Conservation (phyloP, 805 yeast species). For the Wickerhamiella domercqiae region DNA sequence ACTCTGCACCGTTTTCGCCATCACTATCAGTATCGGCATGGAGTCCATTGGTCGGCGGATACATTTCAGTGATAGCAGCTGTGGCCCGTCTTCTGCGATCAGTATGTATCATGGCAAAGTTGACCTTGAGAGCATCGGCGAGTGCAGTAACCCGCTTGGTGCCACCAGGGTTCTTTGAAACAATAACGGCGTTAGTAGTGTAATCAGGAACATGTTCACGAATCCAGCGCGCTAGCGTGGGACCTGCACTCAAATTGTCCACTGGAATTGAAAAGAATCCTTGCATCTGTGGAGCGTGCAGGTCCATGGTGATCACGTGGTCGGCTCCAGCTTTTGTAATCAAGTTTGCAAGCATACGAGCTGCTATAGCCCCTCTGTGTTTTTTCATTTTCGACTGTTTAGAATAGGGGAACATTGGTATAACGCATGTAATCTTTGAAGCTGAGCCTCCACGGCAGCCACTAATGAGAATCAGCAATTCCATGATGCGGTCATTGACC, state of each 20-base stretch:
- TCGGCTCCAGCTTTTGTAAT: slow-evolving; percentile 98
- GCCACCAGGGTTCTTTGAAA: slow-evolving; percentile 98
- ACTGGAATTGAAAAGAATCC: slow-evolving; percentile 97
- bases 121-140: slow-evolving; percentile 91
- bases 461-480: slow-evolving; percentile 74
- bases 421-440: slow-evolving; percentile 89
- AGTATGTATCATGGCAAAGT: slow-evolving; percentile 98
- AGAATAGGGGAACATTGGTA: slow-evolving; percentile 95
- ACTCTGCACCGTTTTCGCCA: slow-evolving; percentile 5
- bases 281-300: slow-evolving; percentile 96
- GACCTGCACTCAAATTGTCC: slow-evolving; percentile 91
- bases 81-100: slow-evolving; percentile 87
- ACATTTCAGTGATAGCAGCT: slow-evolving; percentile 19
- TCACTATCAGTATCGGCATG: slow-evolving; percentile 15
- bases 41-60: slow-evolving; percentile 15
- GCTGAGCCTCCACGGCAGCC: slow-evolving; percentile 98
- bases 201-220: slow-evolving; percentile 76
- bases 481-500: slow-evolving; percentile 90
- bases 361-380: slow-evolving; percentile 97
- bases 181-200: slow-evolving; percentile 70
- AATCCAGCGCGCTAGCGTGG: slow-evolving; percentile 92
- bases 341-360: slow-evolving; percentile 89
- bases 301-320: slow-evolving; percentile 94
- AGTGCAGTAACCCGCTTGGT: slow-evolving; percentile 94
- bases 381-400: slow-evolving; percentile 97